These are phyloP conservation scores for Malbranchea cinnamomea DNA, from an alignment of 2,329 filamentous ascomycete species.

Conservation along the genomic window DNA sequence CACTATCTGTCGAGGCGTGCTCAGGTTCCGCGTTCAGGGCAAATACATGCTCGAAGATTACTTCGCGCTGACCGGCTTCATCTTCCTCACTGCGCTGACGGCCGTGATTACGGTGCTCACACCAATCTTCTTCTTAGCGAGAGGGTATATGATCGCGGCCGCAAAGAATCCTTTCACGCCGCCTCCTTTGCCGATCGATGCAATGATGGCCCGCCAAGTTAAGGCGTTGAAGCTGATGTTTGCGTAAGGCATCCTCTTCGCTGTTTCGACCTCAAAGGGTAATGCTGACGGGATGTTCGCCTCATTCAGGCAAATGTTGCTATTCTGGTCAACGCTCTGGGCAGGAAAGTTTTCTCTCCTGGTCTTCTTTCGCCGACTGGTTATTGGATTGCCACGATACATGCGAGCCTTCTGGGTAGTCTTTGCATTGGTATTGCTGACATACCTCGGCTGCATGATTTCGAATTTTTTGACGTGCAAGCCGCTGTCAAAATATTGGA, in stretches of 20 bases:
- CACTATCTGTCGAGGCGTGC: slow-evolving; percentile 1
- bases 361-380: slow-evolving; percentile 7
- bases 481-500: slow-evolving; percentile 2
- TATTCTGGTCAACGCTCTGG: slow-evolving; percentile 4
- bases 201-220: not conserved
- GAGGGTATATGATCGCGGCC: not conserved
- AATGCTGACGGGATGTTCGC: no score
- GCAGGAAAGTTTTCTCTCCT: slow-evolving; percentile 8
- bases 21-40: slow-evolving; percentile 2
- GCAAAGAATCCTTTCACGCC: not conserved
- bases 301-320: no score
- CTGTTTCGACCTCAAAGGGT: no score
- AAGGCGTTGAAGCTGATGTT: slow-evolving; percentile 1
- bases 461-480: slow-evolving; percentile 1
- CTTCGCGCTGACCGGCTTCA: slow-evolving; percentile 1
- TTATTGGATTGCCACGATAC: slow-evolving; percentile 7
- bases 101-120: not conserved
- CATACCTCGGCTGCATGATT: slow-evolving; percentile 2
- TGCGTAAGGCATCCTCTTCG: no score
- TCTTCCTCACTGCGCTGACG: slow-evolving; percentile 3
- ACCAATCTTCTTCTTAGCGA: not conserved
- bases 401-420: slow-evolving; percentile 1
- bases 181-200: not conserved
- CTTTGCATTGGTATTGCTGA: slow-evolving; percentile 1
- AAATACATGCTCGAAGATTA: slow-evolving; percentile 3